These are phyloP conservation scores for Termitomyces sp. DNA, from an alignment of 768 basidiomycete genomes.

Conservation along the genomic window DNA sequence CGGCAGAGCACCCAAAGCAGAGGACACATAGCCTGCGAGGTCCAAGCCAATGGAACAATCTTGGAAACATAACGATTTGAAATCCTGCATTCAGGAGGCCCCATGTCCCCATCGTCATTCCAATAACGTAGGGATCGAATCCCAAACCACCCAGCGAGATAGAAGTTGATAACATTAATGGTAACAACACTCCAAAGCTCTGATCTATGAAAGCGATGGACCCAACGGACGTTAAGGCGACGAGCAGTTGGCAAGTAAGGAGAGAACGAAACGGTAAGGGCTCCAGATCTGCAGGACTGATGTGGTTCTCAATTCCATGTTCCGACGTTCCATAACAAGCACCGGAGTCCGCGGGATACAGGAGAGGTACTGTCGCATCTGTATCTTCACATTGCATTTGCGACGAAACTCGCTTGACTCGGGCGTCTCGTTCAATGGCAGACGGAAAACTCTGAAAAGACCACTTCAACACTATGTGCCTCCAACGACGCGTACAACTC, in stretches of 20 bases:
- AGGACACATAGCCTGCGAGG: slow-evolving; percentile 27
- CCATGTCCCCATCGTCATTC: slow-evolving; percentile 27
- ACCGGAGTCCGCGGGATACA: background rate
- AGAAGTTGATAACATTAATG: slow-evolving; percentile 42
- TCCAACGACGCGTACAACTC: background rate
- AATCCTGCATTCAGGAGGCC: slow-evolving; percentile 32
- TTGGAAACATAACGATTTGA: slow-evolving; percentile 29
- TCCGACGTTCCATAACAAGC: background rate
- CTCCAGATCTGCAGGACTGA: slow-evolving; percentile 8
- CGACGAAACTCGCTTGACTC: background rate
- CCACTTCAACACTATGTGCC: too few species aligned
- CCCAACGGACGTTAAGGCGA: slow-evolving; percentile 36
- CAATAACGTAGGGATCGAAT: slow-evolving; percentile 37
- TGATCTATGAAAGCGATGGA: slow-evolving; percentile 38
- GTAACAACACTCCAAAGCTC: slow-evolving; percentile 30
- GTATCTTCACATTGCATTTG: background rate
- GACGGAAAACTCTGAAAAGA: slow-evolving; percentile 15
- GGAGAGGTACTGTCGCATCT: background rate
- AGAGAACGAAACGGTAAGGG: slow-evolving; percentile 20
- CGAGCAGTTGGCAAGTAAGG: slow-evolving; percentile 25
- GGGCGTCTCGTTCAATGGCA: background rate
- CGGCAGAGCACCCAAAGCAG: slow-evolving; percentile 23
- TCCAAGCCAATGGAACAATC: slow-evolving; percentile 28
- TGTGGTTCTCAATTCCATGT: slow-evolving; percentile 11
- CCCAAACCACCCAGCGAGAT: slow-evolving; percentile 37